phyloP scores from a whole-genome alignment of 306 rosid species.

The Alnus glutinosa region DNA sequence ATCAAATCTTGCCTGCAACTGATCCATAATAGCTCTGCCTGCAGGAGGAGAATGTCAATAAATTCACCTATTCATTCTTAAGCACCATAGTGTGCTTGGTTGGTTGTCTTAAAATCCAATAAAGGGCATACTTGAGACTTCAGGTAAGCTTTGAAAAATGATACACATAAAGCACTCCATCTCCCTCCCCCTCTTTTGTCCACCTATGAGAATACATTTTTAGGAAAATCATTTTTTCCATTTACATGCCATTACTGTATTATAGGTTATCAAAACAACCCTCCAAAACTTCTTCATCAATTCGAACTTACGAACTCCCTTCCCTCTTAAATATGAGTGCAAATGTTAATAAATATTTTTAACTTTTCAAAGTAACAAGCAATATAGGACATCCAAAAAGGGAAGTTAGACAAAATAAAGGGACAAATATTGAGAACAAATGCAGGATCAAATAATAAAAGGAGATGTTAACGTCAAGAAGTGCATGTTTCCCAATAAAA shows the following conservation, averaged over 20 bases:
- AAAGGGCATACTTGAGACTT: constrained; percentile 2
- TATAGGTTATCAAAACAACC: background rate
- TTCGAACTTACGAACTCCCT: background rate
- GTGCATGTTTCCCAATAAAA: background rate
- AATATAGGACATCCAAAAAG: background rate
- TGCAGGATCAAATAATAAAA: background rate
- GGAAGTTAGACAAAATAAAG: background rate
- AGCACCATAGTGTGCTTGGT: background rate
- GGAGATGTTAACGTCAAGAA: background rate
- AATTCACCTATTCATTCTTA: constrained; percentile 28
- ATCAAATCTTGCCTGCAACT: constrained; percentile 62
- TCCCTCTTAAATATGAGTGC: background rate
- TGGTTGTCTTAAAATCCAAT: background rate
- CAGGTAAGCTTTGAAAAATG: background rate
- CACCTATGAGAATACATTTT: background rate
- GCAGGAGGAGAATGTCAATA: constrained; percentile 42
- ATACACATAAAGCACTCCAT: background rate
- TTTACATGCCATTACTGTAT: background rate
- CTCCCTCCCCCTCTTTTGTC: background rate
- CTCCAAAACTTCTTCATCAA: background rate
- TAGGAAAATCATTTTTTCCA: background rate
- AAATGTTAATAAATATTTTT: background rate
- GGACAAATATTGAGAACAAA: background rate
- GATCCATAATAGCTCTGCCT: constrained; percentile 69
- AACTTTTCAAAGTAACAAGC: background rate